phyloP scores from a whole-genome alignment of 768 basidiomycete genomes.

The Tulasnella sp. region DNA sequence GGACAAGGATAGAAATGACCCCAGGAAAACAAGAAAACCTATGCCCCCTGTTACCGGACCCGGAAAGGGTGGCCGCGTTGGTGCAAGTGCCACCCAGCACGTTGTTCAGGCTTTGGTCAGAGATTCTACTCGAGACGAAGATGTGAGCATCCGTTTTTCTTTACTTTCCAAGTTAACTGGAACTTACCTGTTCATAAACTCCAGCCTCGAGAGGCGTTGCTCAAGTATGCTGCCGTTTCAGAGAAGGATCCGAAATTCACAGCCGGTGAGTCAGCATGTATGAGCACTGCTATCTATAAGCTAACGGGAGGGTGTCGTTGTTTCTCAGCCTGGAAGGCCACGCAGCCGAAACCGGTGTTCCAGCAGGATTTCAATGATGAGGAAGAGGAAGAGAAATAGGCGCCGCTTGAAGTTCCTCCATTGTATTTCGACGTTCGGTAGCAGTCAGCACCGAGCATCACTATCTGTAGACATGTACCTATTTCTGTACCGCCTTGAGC shows the following conservation, averaged over 20 bases:
- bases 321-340: conserved; percentile 60
- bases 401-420: no score
- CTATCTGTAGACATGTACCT: no score
- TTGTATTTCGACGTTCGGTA: no score
- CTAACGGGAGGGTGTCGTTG: no score
- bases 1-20: conserved; percentile 79
- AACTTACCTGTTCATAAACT: background rate
- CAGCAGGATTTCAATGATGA: conserved; percentile 43
- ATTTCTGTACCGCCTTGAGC: no score
- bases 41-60: conserved; percentile 88
- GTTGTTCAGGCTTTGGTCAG: conserved; percentile 89
- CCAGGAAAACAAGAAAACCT: conserved; percentile 82
- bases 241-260: conserved; percentile 78
- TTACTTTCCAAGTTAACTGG: conserved; percentile 15
- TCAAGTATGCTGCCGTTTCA: conserved; percentile 74
- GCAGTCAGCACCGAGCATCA: no score
- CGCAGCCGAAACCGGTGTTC: conserved; percentile 81
- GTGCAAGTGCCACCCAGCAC: conserved; percentile 93
- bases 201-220: conserved; percentile 91
- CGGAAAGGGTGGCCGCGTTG: conserved; percentile 86
- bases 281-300: background rate
- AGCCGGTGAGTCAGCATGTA: conserved; percentile 42
- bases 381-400: conserved; percentile 46
- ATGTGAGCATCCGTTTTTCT: conserved; percentile 52
- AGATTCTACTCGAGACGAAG: conserved; percentile 82